Evolutionary conservation across 2,329 filamentous ascomycete species (phyloP).

Genomic region (Calonectria hongkongensis): DNA sequence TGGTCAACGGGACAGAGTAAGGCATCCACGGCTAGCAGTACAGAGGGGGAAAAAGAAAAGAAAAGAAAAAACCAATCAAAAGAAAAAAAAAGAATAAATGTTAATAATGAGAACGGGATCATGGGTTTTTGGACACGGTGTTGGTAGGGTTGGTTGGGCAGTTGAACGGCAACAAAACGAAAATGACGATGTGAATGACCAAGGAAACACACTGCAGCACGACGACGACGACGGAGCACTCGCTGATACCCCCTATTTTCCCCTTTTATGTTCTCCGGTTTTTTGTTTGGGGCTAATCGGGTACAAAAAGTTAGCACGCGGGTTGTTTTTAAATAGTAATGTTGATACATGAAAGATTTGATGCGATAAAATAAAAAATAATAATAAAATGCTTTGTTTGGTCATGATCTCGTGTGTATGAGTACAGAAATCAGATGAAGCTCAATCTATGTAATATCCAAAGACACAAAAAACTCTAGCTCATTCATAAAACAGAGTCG

Average conservation of each 20-base stretch:
- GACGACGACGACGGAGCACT: constrained; percentile 42
- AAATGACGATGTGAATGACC: constrained; percentile 45
- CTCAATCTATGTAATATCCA: constrained; percentile 26
- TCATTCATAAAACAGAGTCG: neutral
- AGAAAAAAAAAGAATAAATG: neutral
- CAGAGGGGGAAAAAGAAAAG: neutral
- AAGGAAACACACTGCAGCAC: constrained; percentile 27
- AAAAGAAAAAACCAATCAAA: no score
- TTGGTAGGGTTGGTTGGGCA: constrained; percentile 20
- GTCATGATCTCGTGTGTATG: constrained; percentile 42
- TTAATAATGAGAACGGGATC: constrained; percentile 28
- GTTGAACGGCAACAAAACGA: constrained; percentile 2
- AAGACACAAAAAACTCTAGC: neutral
- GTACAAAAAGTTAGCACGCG: neutral
- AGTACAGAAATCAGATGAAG: constrained; percentile 26
- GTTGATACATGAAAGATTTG: neutral
- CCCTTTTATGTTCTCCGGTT: neutral
- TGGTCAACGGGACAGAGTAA: constrained; percentile 74
- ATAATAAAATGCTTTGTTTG: constrained; percentile 13
- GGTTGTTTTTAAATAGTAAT: constrained; percentile 14
- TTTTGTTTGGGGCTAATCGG: neutral
- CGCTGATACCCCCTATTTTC: constrained; percentile 49
- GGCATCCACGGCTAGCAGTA: neutral
- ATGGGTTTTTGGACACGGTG: constrained; percentile 15
- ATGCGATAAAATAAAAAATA: neutral